Evolutionary conservation across 176 grass and related monocot species (phyloP), one percentile per base, ranked within the genome.

Genomic region (Oryza coarctata): DNA sequence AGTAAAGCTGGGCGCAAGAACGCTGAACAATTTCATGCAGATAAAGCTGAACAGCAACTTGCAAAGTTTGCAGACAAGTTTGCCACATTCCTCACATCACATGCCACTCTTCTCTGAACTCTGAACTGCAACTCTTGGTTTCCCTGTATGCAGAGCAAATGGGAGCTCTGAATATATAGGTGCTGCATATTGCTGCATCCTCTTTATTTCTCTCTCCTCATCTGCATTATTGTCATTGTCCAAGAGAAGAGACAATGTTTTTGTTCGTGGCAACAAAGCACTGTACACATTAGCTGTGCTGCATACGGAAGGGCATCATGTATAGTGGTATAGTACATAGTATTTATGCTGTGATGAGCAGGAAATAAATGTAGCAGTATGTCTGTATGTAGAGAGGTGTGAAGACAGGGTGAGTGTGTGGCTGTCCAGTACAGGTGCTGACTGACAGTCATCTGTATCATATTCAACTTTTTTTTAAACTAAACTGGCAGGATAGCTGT

Each of bases 371-470:
- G 44, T 6, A 36, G 31, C 78, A 58, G 31, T 11, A 36, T 14
- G 63, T 25, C 74, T 29, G 65, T 69, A 40, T 41, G 74, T 55
- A n/a, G 4, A 52, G 29, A 10, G 49, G 50, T 36, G 73, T 14
- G 4, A 31, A 20, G 71, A 25, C 39, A 39, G 22, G 38, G 23
- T 17, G 39, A 28, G 31, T 12, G 32, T 52, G 32, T 25, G n/a
- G 2, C 55, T 3, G 22, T 23, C 20, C 30, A 25, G 44, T 49
- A 58, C 45, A 58, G 45, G n/a, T 55, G 30, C 44, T 32, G 29
- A 17, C 78, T 80, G 45, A 80, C 77, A 68, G 45, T 80, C 65
- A 38, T 79, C 41, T 12, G 17, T n/a, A 13, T 20, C 44, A 20
- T 39, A 39, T 39, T 39, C 38, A 39, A 39, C n/a, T n/a, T n/a